Conservation (phyloP, 345 rosid genomes). For the Dovyalis caffra region DNA sequence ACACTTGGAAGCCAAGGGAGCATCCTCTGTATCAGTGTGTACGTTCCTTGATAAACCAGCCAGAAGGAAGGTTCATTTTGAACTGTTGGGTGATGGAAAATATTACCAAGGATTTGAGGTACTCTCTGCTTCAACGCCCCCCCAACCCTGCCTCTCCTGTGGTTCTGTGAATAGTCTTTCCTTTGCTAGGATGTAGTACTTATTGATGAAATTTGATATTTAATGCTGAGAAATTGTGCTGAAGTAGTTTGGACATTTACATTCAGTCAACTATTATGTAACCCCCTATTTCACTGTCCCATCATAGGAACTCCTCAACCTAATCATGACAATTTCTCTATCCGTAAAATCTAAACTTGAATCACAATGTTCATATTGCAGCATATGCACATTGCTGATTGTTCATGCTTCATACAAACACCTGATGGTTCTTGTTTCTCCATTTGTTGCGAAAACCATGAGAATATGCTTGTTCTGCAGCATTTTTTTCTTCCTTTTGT, state of each 20-base stretch:
- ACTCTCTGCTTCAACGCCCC: conserved; percentile 16
- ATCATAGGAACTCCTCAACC: background rate
- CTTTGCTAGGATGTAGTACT: background rate
- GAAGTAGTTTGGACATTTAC: background rate
- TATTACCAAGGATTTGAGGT: conserved; percentile 87
- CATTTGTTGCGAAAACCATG: background rate
- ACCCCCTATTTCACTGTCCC: no score
- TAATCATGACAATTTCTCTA: no score
- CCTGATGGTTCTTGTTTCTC: background rate
- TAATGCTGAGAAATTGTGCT: background rate
- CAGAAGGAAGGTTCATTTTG: conserved; percentile 59
- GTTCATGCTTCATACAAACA: no score
- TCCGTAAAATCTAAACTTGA: no score
- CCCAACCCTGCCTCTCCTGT: background rate
- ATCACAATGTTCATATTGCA: no score
- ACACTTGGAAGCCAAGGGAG: conserved; percentile 59
- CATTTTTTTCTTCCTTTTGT: background rate
- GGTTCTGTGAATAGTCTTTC: background rate
- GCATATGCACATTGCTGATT: background rate
- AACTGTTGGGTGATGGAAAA: conserved; percentile 75
- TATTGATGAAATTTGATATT: background rate
- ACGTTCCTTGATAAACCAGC: conserved; percentile 73
- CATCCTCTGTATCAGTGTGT: conserved; percentile 79
- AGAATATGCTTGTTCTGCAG: background rate
- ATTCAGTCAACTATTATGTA: background rate